Evolutionary conservation across 257 asterid species (phyloP), one percentile per base, ranked within the genome.

Genomic region (Knoxia roxburghii): DNA sequence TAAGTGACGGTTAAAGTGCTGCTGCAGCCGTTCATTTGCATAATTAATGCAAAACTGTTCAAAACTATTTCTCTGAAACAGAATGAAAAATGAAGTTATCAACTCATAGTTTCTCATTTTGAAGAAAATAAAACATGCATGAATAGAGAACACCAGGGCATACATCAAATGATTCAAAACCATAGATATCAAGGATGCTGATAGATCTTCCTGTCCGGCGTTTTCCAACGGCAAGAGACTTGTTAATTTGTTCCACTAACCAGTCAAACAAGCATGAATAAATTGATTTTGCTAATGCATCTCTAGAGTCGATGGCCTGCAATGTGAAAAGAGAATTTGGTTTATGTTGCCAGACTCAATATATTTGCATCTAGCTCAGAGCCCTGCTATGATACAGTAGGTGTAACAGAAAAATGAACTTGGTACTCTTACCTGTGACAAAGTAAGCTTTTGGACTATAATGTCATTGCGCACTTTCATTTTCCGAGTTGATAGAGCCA

Each of bases 21-120:
- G 99, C 73, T 94, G 99, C 72, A 94, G 78, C 81, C 99, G 85
- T 77, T 94, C 99, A 35, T 94, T 94, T 65, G 99, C 95, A 81
- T 94, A 94, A 81, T 94, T 94, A 59, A 90, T 90, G 86, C 96
- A 94, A 73, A 90, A 90, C 86, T 94, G 97, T 89, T 90, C 98
- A 81, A 94, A 90, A 72, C 99, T 90, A 77, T 94, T 94, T 80
- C 91, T 85, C 99, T 94, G 79, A 30, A 53, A 65, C 60, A 72
- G 35, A 29, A 57, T 69, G 45, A 50, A 67, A 61, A 51, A 68
- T 52, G 58, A 5, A 55, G 39, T 65, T 4, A 72, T 32, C 26
- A 29, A 21, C 57, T 9, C 30, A 0, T 68, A 74, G 68, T 50
- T 68, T 35, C 18, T 35, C n/a, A 12, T 59, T 0, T 30, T 59